Evolutionary conservation across 768 basidiomycete species (phyloP).

Genomic region (Phlebiopsis flavidoalba): DNA sequence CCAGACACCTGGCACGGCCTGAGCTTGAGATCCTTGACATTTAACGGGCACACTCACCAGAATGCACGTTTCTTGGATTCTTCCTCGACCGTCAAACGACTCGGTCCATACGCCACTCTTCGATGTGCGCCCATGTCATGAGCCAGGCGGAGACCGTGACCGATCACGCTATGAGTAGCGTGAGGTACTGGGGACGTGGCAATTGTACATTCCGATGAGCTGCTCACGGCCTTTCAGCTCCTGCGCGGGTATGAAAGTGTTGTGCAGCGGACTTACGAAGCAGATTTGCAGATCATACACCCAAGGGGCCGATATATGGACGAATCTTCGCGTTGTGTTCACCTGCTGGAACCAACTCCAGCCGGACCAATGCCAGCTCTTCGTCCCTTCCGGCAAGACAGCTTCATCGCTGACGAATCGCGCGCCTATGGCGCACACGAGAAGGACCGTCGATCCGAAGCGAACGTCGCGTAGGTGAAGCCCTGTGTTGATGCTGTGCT

Average conservation of each 20-base stretch:
- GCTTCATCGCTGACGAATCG: constrained; percentile 39
- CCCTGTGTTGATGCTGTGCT: constrained; percentile 28
- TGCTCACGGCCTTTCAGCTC: no score
- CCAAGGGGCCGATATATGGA: constrained; percentile 24
- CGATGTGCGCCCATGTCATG: constrained; percentile 57
- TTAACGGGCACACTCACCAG: constrained; percentile 1
- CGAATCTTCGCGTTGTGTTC: constrained; percentile 27
- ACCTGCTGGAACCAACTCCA: constrained; percentile 41
- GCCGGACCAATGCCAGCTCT: constrained; percentile 27
- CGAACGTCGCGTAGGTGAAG: constrained; percentile 32
- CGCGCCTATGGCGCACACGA: constrained; percentile 49
- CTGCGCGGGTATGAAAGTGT: constrained; percentile 7
- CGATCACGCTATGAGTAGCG: constrained; percentile 30
- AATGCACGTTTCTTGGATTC: constrained; percentile 11
- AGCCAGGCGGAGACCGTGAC: constrained; percentile 35
- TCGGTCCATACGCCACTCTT: constrained; percentile 20
- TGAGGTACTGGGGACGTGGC: constrained; percentile 20
- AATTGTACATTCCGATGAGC: constrained; percentile 17
- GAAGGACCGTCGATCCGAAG: constrained; percentile 49
- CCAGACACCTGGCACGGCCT: constrained; percentile 7
- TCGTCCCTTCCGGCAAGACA: constrained; percentile 22
- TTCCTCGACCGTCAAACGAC: constrained; percentile 4
- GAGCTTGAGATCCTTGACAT: not conserved
- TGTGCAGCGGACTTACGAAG: constrained; percentile 24
- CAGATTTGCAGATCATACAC: constrained; percentile 36